Conservation (phyloP, 495 filamentous ascomycete species). For the Lineolata rhizophorae region DNA sequence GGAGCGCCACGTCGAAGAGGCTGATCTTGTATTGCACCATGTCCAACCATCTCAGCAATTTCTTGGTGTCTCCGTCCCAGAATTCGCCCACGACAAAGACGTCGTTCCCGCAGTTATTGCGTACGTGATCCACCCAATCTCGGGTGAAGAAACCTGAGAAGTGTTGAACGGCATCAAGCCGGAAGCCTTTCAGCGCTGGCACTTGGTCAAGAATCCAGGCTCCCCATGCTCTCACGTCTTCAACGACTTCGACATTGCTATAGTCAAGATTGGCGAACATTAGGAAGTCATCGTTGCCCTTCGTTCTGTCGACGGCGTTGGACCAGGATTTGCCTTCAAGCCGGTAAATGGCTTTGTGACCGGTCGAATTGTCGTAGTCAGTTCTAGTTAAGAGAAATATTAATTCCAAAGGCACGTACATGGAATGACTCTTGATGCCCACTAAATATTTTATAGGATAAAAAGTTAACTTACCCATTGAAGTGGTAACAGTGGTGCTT, state of each 20-base stretch:
- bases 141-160: slow-evolving; percentile 41
- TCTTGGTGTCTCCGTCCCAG: slow-evolving; percentile 37
- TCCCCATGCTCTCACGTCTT: slow-evolving; percentile 45
- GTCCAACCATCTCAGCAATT: slow-evolving; percentile 34
- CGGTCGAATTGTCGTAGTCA: slow-evolving; percentile 38
- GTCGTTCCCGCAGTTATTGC: slow-evolving; percentile 23
- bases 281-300: slow-evolving; percentile 55
- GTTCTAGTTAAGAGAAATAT: no score
- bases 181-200: slow-evolving; percentile 38
- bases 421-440: no score
- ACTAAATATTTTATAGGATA: no score
- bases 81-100: slow-evolving; percentile 57
- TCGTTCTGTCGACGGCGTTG: slow-evolving; percentile 36
- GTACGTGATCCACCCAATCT: slow-evolving; percentile 32
- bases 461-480: no score
- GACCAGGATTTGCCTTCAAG: slow-evolving; percentile 47
- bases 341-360: slow-evolving; percentile 43
- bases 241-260: slow-evolving; percentile 36
- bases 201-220: slow-evolving; percentile 39
- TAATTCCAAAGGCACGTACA: no score
- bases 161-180: slow-evolving; percentile 58
- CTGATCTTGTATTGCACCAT: slow-evolving; percentile 33
- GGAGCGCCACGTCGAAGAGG: slow-evolving; percentile 46
- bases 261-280: slow-evolving; percentile 42
- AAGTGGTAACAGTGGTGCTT: slow-evolving; percentile 55